A percentile compares a stretch with the other conserved stretches of the same genome.
phyloP scores from a whole-genome alignment of 1,284 basidiomycete genomes.

The Microbotryomycetes sp. region DNA sequence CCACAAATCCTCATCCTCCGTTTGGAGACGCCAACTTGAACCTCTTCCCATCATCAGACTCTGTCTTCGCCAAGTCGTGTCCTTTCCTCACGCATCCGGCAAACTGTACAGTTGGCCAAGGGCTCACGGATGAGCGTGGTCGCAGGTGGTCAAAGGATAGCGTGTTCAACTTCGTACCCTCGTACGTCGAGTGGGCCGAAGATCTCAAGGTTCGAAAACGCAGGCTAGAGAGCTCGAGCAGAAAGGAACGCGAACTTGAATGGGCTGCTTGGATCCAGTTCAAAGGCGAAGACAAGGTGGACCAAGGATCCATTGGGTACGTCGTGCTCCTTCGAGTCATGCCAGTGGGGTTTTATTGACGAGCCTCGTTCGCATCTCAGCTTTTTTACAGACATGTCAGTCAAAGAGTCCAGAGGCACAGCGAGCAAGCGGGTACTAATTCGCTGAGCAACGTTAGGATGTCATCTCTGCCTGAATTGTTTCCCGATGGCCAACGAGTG shows the following conservation, averaged over 20 bases:
- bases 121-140: background rate
- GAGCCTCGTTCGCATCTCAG: background rate
- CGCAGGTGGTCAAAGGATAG: conserved; percentile 2
- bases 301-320: background rate
- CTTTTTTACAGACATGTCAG: conserved; percentile 2
- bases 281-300: background rate
- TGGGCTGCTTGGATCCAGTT: conserved; percentile 7
- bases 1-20: background rate
- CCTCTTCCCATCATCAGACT: conserved; percentile 2
- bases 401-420: too few relatives aligned
- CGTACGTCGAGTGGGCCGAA: conserved; percentile 2
- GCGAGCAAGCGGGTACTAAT: too few relatives aligned
- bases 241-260: background rate
- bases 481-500: background rate
- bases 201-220: background rate
- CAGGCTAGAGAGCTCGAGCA: background rate
- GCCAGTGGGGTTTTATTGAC: background rate
- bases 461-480: conserved; percentile 5
- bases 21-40: conserved; percentile 1
- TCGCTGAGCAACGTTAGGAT: too few relatives aligned
- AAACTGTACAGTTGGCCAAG: background rate
- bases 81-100: conserved; percentile 10
- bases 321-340: background rate
- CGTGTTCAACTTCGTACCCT: background rate
- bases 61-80: background rate